Percentiles rank a stretch among this genome's conserved stretches.
Conservation (phyloP, 2,329 filamentous ascomycete genomes). For the Xylaria sp. region DNA sequence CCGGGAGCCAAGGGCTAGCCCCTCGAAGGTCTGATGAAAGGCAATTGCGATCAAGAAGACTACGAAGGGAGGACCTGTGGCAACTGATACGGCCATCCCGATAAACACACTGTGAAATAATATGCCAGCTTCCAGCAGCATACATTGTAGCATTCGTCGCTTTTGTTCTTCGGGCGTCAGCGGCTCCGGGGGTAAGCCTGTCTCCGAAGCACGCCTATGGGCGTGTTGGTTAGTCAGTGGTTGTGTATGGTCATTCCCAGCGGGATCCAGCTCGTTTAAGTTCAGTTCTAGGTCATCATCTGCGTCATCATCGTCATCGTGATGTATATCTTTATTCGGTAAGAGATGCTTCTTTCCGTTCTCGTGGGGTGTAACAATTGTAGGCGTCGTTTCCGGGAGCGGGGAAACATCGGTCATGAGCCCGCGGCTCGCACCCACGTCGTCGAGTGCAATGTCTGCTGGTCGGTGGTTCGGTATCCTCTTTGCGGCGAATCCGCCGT, state of each 20-base stretch:
- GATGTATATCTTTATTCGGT: slow-evolving; percentile 18
- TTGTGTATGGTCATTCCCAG: slow-evolving; percentile 40
- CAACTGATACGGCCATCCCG: slow-evolving; percentile 83
- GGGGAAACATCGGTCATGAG: slow-evolving; percentile 65
- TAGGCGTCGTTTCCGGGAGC: slow-evolving; percentile 60
- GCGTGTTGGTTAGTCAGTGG: slow-evolving; percentile 35
- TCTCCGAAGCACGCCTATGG: slow-evolving; percentile 34
- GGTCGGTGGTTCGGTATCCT: slow-evolving; percentile 50
- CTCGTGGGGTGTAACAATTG: slow-evolving; percentile 25
- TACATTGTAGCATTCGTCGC: slow-evolving; percentile 74
- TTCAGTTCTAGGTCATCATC: slow-evolving; percentile 66
- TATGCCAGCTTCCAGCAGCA: slow-evolving; percentile 82
- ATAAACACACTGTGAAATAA: slow-evolving; percentile 87
- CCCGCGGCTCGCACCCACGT: slow-evolving; percentile 58
- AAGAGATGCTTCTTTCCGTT: slow-evolving; percentile 29
- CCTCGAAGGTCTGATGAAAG: slow-evolving; percentile 89
- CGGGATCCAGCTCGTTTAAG: slow-evolving; percentile 64
- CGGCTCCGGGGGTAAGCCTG: slow-evolving; percentile 37
- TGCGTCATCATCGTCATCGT: slow-evolving; percentile 44
- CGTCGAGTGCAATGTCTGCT: slow-evolving; percentile 55
- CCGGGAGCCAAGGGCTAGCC: slow-evolving; percentile 81
- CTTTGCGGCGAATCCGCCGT: slow-evolving; percentile 46
- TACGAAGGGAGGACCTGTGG: slow-evolving; percentile 78
- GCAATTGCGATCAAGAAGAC: slow-evolving; percentile 81
- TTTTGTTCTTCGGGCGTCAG: slow-evolving; percentile 63